A percentile compares a stretch with the other conserved stretches of the same genome.
Conservation (phyloP, 2,329 filamentous ascomycete genomes). For the Aspergillus hiratsukae region DNA sequence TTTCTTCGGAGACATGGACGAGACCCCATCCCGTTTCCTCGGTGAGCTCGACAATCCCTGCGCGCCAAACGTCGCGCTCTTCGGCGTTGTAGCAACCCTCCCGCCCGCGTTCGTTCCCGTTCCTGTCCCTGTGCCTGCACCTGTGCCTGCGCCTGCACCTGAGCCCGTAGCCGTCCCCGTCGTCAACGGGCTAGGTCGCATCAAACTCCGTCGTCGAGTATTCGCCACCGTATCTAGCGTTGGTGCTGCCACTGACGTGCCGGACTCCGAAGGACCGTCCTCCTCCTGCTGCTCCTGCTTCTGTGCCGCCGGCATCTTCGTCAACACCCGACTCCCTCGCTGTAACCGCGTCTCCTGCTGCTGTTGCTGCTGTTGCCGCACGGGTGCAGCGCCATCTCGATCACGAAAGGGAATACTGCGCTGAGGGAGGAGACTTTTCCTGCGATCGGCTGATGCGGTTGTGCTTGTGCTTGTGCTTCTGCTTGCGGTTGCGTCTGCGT, state of each 20-base stretch:
- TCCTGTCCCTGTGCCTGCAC: conserved; percentile 9
- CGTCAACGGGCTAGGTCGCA: conserved; percentile 23
- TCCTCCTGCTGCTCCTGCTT: conserved; percentile 5
- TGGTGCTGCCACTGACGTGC: not conserved
- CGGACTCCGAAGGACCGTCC: not conserved
- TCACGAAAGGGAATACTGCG: conserved; percentile 19
- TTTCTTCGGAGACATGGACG: conserved; percentile 24
- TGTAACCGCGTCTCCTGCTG: conserved; percentile 15
- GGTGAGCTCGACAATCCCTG: conserved; percentile 17
- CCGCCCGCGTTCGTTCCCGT: not conserved
- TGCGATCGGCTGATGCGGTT: conserved; percentile 17
- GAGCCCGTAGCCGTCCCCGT: not conserved
- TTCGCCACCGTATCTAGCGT: conserved; percentile 3
- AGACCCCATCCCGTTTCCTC: conserved; percentile 14
- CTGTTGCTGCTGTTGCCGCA: conserved; percentile 11
- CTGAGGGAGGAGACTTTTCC: conserved; percentile 31
- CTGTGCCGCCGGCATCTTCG: conserved; percentile 6
- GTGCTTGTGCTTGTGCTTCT: not conserved
- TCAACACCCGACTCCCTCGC: conserved; percentile 11
- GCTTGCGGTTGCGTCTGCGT: conserved; percentile 13
- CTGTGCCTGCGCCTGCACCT: not conserved
- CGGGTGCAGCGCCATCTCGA: conserved; percentile 11
- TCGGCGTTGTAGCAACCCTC: conserved; percentile 13
- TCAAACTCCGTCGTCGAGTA: conserved; percentile 27
- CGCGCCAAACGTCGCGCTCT: conserved; percentile 15